These are phyloP conservation scores for Rhypophila decipiens DNA, from an alignment of 495 filamentous ascomycete species.

Conservation along the genomic window DNA sequence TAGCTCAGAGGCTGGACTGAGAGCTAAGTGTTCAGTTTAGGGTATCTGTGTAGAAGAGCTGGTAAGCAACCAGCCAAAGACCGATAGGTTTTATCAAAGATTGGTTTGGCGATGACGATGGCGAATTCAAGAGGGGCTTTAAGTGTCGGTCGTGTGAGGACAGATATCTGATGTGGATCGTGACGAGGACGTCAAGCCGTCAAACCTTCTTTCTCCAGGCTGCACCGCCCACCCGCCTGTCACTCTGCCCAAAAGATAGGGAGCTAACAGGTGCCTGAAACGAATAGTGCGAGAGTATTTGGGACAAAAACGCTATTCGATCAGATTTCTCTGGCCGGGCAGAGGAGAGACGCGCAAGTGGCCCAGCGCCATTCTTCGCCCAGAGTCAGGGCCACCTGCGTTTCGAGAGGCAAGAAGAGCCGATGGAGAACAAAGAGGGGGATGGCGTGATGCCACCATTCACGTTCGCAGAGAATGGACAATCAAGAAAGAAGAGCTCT, in stretches of 20 bases:
- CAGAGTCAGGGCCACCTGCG: background rate
- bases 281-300: background rate
- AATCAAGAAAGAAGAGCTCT: constrained; percentile 1
- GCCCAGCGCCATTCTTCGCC: background rate
- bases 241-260: background rate
- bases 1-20: constrained; percentile 1
- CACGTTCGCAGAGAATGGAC: background rate
- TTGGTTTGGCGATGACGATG: constrained; percentile 2
- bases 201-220: no score
- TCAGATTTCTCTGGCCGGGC: background rate
- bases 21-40: constrained; percentile 6
- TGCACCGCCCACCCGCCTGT: background rate
- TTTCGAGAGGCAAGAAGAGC: background rate
- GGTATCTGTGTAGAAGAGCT: constrained; percentile 9
- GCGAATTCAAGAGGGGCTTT: constrained; percentile 4
- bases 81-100: background rate
- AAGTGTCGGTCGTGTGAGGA: constrained; percentile 21
- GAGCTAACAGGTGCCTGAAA: background rate
- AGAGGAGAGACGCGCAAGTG: background rate
- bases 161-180: constrained; percentile 22
- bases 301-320: background rate
- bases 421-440: background rate
- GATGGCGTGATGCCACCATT: constrained; percentile 12
- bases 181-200: background rate
- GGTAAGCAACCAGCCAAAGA: constrained; percentile 4